Base-by-base conservation (phyloP, 2,329 filamentous ascomycete species). In the Neofusicoccum cordaticola region DNA sequence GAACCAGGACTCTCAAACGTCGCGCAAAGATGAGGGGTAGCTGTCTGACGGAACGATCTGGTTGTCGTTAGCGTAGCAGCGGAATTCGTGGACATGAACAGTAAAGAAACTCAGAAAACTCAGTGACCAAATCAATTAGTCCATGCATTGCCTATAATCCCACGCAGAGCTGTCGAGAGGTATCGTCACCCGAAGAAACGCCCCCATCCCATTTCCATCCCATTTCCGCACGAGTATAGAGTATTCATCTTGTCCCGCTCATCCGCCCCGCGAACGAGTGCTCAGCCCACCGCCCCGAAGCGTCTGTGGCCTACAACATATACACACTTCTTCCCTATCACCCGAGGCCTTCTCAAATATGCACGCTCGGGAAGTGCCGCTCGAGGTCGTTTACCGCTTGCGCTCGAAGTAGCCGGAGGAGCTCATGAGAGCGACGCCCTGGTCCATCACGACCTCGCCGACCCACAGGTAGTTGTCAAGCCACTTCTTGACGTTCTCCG, bases 361-460 rank as follows among this genome's bases (percentile, higher is more conserved):
- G n/a, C 17, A 37, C 27, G 27, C 3, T 60, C 31, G 56, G n/a
- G 12, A 37, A 47, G 39, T 5, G n/a, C n/a, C 8, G 41, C 31
- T 35, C 47, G 62, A 7, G 31, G 50, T 9, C 41, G 50, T 50
- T 44, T 66, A 96, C 82, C 93, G 87, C 78, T 87, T 93, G 74
- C 95, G 87, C 82, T 97, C 93, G 77, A 99, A 99, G 80, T 88
- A 99, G 66, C 89, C 86, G 75, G 91, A 96, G 56, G 90, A 89
- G 47, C 92, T 90, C 76, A 97, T 91, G 65, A 98, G 86, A 45
- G 93, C 93, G 37, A 98, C 92, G 35, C 93, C 96, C 82, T 96
- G 91, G 79, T 99, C 95, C 93, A 99, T 96, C 69, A 97, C 91
- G 87, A 93, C 97, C 82, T 99, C 95, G 71, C 95, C 95, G 17